These are phyloP conservation scores for Mollisiaceae sp. DNA, from an alignment of 2,329 filamentous ascomycete species.

Conservation along the genomic window DNA sequence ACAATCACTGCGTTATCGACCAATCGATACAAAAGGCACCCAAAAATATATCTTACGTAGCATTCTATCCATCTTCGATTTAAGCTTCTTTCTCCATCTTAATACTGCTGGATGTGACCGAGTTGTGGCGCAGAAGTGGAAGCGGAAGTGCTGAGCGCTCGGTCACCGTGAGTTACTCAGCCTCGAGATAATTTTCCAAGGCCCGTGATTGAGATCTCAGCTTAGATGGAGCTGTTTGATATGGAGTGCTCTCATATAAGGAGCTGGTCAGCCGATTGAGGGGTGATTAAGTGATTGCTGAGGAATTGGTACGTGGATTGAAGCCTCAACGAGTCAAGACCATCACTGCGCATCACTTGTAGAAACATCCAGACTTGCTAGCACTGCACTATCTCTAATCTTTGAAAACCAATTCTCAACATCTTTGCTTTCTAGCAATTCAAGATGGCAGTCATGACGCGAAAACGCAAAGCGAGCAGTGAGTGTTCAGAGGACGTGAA, in stretches of 20 bases:
- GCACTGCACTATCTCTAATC: neutral
- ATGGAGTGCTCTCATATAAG: neutral
- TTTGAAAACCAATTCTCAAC: no score
- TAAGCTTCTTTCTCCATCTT: conserved; percentile 1
- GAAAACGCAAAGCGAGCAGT: conserved; percentile 1
- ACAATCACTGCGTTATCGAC: neutral
- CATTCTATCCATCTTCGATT: neutral
- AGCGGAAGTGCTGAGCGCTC: neutral
- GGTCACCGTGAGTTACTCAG: neutral
- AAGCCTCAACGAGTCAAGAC: neutral
- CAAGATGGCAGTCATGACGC: conserved; percentile 3
- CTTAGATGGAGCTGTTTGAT: neutral
- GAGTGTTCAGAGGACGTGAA: neutral
- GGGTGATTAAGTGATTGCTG: neutral
- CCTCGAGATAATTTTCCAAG: neutral
- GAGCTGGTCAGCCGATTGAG: neutral
- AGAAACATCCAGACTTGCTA: neutral
- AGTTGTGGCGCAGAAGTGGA: neutral
- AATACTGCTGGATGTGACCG: neutral
- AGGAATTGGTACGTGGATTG: neutral
- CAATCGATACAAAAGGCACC: neutral
- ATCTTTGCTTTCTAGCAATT: neutral
- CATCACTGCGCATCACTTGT: neutral
- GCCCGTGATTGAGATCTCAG: neutral
- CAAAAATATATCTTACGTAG: neutral